A percentile compares a stretch with the other conserved stretches of the same genome.
phyloP scores from a whole-genome alignment of 2,329 filamentous ascomycete species.

The Ophiosphaerella narmari region DNA sequence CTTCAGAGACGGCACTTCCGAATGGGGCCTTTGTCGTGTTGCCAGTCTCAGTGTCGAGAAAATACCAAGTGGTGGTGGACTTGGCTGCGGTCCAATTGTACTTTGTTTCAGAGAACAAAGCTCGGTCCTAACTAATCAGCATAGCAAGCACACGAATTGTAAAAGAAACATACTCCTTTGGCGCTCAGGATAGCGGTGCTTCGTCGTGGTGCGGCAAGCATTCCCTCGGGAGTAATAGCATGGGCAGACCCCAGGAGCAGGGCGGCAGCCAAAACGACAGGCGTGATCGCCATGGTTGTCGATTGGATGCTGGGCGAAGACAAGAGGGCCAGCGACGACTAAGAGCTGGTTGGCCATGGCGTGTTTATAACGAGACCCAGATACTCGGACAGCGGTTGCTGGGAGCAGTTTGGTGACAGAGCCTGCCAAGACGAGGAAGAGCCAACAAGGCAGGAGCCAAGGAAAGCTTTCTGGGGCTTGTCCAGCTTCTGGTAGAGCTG shows the following conservation, averaged over 20 bases:
- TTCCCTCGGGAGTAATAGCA: conserved; percentile 32
- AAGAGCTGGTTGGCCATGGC: conserved; percentile 4
- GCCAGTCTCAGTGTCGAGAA: conserved; percentile 37
- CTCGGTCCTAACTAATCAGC: conserved; percentile 32
- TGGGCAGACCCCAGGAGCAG: conserved; percentile 30
- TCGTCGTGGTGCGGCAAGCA: conserved; percentile 36
- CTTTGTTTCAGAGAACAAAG: conserved; percentile 39
- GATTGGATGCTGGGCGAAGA: conserved; percentile 7
- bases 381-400: conserved; percentile 13
- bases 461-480: conserved; percentile 28
- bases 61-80: conserved; percentile 55
- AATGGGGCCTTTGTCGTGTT: conserved; percentile 41
- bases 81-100: conserved; percentile 45
- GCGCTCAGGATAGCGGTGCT: conserved; percentile 40
- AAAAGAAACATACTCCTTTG: conserved; percentile 30
- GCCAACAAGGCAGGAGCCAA: conserved; percentile 26
- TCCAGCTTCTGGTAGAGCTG: conserved; percentile 21
- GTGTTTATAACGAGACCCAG: conserved; percentile 21
- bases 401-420: conserved; percentile 13
- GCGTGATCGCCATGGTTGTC: conserved; percentile 34
- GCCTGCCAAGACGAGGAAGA: conserved; percentile 23
- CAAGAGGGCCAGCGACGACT: conserved; percentile 6
- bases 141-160: neutral
- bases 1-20: conserved; percentile 36
- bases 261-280: conserved; percentile 27